Conservation (phyloP, 1,139 yeast species). For the Yamadazyma conglobata region DNA sequence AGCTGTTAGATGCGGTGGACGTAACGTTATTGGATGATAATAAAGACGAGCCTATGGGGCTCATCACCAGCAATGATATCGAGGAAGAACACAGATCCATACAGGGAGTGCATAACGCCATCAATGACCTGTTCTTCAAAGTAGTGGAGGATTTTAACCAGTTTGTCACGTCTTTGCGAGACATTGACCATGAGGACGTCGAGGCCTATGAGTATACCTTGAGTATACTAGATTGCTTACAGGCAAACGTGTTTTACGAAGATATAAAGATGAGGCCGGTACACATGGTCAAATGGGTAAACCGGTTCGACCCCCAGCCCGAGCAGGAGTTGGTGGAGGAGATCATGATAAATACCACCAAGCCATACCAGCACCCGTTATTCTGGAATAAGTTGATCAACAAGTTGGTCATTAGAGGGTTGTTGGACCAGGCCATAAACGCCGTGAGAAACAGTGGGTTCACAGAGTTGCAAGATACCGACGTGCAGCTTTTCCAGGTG, state of each 20-base stretch:
- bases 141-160: slow-evolving; percentile 22
- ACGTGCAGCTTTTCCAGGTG: slow-evolving; percentile 30
- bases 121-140: slow-evolving; percentile 28
- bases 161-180: slow-evolving; percentile 16
- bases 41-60: slow-evolving; percentile 32
- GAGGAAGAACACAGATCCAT: slow-evolving; percentile 11
- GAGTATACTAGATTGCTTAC: slow-evolving; percentile 54
- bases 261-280: slow-evolving; percentile 44
- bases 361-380: slow-evolving; percentile 50
- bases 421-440: slow-evolving; percentile 51
- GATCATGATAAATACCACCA: slow-evolving; percentile 39
- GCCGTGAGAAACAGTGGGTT: slow-evolving; percentile 43
- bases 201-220: slow-evolving; percentile 25
- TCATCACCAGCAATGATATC: slow-evolving; percentile 22
- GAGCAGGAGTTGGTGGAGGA: slow-evolving; percentile 44
- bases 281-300: slow-evolving; percentile 56
- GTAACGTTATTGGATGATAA: slow-evolving; percentile 18
- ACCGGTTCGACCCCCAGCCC: slow-evolving; percentile 62
- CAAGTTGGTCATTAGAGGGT: slow-evolving; percentile 60
- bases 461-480: slow-evolving; percentile 30
- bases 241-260: slow-evolving; percentile 48
- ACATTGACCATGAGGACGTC: slow-evolving; percentile 16
- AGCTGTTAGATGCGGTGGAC: slow-evolving; percentile 20
- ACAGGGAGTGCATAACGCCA: slow-evolving; percentile 11
- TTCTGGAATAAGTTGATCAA: slow-evolving; percentile 65